Evolutionary conservation across 768 basidiomycete genomes (phyloP), one percentile per base, ranked within the genome.

Genomic region (Solioccasus polychromus): DNA sequence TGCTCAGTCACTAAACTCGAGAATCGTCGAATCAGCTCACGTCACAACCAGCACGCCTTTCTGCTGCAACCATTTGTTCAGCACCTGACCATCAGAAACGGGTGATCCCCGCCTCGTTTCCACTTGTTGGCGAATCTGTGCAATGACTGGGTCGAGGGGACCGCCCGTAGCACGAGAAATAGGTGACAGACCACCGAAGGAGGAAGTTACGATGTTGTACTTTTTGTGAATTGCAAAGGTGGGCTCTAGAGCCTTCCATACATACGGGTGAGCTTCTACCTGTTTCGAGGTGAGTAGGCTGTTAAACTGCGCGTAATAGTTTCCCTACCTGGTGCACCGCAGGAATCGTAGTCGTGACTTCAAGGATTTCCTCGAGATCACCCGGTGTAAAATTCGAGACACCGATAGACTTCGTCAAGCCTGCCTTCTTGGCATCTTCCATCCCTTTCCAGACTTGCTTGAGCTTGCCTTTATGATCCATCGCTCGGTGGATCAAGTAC

Each of bases 401-500:
- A 5, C 81, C 80, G 32, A 77, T 72, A 40, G 64, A 67, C 48
- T 59, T 69, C 19, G 70, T 62, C 34, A 68, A 51, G 10, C 74
- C 73, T 6, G 64, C 73, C 18, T 57, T 57, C 54, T 79, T 70
- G 29, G 78, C 65, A 31, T 73, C 75, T 55, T 85, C 83, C 75
- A 87, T 75, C 5, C 67, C 76, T 37, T 70, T 71, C 84, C 85
- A 86, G 40, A 77, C 59, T 20, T 77, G 71, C 45, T 68, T 68
- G 42, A 84, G 62, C 42, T 63, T 73, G 18, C 73, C 76, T 30
- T 53, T 63, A 35, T 71, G 66, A 3, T 61, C 46, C 5, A 45
- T 54, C 3, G 80, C 68, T 35, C 53, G 57, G 54, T 88, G 86
- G 42, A 89, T 70, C 46, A 87, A 66, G 63, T 78, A 86, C 45